A percentile compares a stretch with the other conserved stretches of the same genome.
Evolutionary conservation across 805 yeast species (phyloP).

Genomic region (Vanderwaltozyma yarrowii): DNA sequence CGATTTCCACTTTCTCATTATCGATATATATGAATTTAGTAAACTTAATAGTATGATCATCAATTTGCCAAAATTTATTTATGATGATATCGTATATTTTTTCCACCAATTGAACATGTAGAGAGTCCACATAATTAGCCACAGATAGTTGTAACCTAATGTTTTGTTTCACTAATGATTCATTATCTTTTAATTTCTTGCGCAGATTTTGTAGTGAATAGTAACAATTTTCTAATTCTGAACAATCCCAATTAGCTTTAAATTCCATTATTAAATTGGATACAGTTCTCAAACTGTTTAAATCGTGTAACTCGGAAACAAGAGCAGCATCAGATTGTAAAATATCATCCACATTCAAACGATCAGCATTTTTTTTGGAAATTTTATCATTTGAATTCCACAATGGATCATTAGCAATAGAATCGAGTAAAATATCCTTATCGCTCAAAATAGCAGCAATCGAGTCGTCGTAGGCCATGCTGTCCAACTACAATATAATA

Average conservation of each 20-base stretch:
- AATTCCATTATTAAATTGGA: conserved; percentile 20
- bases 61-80: conserved; percentile 19
- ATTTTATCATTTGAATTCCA: neutral
- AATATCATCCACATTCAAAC: conserved; percentile 1
- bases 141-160: conserved; percentile 23
- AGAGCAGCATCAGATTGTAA: conserved; percentile 13
- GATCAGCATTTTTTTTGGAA: neutral
- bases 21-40: conserved; percentile 4
- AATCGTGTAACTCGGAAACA: conserved; percentile 13
- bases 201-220: conserved; percentile 21
- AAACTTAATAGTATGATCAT: conserved; percentile 9
- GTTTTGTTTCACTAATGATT: conserved; percentile 12
- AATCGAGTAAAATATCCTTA: neutral
- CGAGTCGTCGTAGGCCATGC: neutral
- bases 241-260: conserved; percentile 18
- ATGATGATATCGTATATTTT: conserved; percentile 11
- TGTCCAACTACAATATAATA: too few species aligned
- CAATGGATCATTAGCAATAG: conserved; percentile 1
- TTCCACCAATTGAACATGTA: conserved; percentile 18
- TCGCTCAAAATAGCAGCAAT: neutral
- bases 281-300: conserved; percentile 12
- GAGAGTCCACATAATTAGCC: conserved; percentile 15
- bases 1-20: conserved; percentile 7
- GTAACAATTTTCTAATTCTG: conserved; percentile 27
- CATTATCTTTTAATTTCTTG: conserved; percentile 14